phyloP scores from a whole-genome alignment of 73 alveolate genomes.

The Uronychia setigera region DNA sequence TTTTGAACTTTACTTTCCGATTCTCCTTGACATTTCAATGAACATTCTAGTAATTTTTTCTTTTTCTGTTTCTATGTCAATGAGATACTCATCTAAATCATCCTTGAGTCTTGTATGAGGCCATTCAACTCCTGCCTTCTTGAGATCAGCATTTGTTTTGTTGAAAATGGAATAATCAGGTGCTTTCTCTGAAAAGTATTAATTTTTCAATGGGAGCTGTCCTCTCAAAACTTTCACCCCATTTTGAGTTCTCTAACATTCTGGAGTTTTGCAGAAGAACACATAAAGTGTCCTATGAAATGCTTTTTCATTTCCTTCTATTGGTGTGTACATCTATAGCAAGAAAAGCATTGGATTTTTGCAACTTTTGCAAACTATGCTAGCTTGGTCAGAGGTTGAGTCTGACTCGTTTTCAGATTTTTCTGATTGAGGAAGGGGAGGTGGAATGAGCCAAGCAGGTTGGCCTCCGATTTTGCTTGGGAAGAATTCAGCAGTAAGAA shows the following conservation, averaged over 20 bases:
- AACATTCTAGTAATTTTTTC: not conserved
- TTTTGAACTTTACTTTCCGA: not conserved
- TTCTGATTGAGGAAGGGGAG: not conserved
- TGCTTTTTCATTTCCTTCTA: not conserved
- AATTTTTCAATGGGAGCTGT: not conserved
- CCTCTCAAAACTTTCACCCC: not conserved
- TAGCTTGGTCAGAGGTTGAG: not conserved
- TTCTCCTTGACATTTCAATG: not conserved
- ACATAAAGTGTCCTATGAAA: not conserved
- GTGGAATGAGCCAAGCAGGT: not conserved
- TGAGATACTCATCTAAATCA: not conserved
- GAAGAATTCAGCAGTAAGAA: not conserved
- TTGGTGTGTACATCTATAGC: not conserved
- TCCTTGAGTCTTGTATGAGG: not conserved
- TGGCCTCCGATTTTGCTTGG: not conserved
- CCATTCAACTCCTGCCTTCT: slow-evolving; percentile 1
- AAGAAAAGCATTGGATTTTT: not conserved
- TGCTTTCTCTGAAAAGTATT: not conserved
- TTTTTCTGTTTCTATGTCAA: not conserved
- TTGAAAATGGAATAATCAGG: not conserved
- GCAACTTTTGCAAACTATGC: not conserved
- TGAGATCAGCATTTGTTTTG: not conserved
- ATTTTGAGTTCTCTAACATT: not conserved
- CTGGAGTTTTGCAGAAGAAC: not conserved
- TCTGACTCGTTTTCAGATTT: not conserved